These are phyloP conservation scores for Colletotrichum liriopes DNA, from an alignment of 2,329 filamentous ascomycete genomes.

Conservation along the genomic window DNA sequence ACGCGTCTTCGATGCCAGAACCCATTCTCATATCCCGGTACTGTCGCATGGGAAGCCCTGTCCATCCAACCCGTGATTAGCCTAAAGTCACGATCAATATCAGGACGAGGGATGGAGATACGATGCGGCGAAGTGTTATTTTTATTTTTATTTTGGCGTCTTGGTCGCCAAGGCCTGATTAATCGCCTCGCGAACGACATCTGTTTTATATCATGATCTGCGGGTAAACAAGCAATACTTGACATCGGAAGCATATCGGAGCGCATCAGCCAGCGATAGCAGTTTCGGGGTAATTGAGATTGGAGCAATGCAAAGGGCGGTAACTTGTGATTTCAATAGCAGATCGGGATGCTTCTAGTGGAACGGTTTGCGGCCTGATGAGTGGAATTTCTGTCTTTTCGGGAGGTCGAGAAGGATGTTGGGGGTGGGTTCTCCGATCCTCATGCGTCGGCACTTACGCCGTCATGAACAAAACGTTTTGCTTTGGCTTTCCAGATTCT, in stretches of 20 bases:
- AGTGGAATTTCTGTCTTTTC: constrained; percentile 7
- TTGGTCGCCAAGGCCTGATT: neutral
- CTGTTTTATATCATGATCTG: constrained; percentile 24
- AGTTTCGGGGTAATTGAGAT: neutral
- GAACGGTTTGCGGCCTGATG: neutral
- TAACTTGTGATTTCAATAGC: constrained; percentile 14
- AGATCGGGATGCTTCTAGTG: neutral
- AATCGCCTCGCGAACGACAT: constrained; percentile 12
- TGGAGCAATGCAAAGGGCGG: constrained; percentile 16
- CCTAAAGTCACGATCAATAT: neutral
- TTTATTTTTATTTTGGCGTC: neutral
- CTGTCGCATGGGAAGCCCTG: neutral
- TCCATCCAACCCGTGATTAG: neutral
- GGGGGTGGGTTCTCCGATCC: constrained; percentile 16
- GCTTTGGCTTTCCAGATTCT: constrained; percentile 4
- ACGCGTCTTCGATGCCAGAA: neutral
- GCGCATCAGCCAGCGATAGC: constrained; percentile 24
- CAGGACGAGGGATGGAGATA: constrained; percentile 11
- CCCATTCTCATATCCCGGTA: neutral
- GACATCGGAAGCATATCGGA: constrained; percentile 25
- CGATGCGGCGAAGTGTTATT: constrained; percentile 13
- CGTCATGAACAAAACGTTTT: constrained; percentile 34
- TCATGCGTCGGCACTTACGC: constrained; percentile 22
- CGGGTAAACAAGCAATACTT: constrained; percentile 35
- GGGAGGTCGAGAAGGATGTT: constrained; percentile 6